These are phyloP conservation scores for Colletotrichum echinochloae DNA, from an alignment of 2,329 filamentous ascomycete species.

Conservation along the genomic window DNA sequence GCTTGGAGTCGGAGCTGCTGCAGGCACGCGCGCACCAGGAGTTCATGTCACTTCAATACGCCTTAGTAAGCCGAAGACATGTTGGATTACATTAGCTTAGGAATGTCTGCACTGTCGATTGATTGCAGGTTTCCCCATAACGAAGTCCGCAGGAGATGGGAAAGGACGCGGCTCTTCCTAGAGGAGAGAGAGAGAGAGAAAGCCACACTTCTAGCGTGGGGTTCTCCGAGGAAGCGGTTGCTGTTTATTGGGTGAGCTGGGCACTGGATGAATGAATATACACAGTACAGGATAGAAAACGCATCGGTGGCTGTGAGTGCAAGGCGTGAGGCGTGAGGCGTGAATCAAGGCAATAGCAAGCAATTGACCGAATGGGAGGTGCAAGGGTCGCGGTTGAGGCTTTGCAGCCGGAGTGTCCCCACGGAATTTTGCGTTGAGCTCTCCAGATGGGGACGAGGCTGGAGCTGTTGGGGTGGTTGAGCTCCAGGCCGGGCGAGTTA, in stretches of 20 bases:
- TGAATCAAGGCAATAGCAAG: background rate
- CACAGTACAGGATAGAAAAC: background rate
- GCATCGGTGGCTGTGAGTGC: background rate
- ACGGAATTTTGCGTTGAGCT: constrained; percentile 43
- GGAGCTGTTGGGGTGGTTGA: constrained; percentile 41
- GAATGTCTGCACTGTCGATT: background rate
- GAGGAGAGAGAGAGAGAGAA: constrained; percentile 5
- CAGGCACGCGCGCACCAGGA: constrained; percentile 24
- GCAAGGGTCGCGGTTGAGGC: constrained; percentile 17
- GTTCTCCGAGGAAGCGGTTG: constrained; percentile 1
- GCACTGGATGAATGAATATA: background rate
- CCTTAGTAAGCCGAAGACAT: background rate
- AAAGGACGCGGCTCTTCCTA: background rate
- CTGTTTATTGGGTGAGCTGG: background rate
- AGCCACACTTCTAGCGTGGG: background rate
- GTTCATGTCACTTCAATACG: constrained; percentile 9
- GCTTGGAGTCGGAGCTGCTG: constrained; percentile 28
- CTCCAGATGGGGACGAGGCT: constrained; percentile 40
- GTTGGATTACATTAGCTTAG: background rate
- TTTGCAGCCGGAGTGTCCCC: constrained; percentile 37
- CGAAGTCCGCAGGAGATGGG: constrained; percentile 10
- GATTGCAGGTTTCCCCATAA: background rate
- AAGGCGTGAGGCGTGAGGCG: background rate
- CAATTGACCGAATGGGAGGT: background rate
- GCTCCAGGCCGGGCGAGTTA: constrained; percentile 29